Base-by-base conservation (phyloP, 305 asterid species). In the Vinca major region DNA sequence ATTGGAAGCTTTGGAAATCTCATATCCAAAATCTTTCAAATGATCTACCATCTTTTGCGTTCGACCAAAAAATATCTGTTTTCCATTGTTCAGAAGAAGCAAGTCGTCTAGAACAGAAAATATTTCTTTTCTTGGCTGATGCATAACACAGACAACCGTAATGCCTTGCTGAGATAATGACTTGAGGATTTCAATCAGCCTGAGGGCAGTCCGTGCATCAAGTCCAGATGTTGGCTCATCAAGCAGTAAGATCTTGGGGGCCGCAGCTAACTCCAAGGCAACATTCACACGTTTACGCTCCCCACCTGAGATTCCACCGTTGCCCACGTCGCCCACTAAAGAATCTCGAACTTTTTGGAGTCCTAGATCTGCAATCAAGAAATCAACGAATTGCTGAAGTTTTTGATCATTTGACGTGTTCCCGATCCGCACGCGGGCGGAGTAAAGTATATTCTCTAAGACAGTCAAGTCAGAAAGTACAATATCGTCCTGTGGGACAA, bases 81-180 rank as follows among this genome's bases (percentile, higher is more conserved):
- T n/a, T n/a, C n/a, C n/a, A n/a, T n/a, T n/a, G n/a, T n/a, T n/a
- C n/a, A n/a, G n/a, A n/a, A n/a, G n/a, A n/a, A n/a, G n/a, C n/a
- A n/a, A n/a, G n/a, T 88, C 96, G 40, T 90, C 95, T 76, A 90
- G 88, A 54, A 93, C 81, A 81, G 88, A 95, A 80, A 90, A 90
- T 67, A 90, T 86, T 77, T 86, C 89, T 7, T 88, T 86, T 40
- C 96, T 88, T 60, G 95, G 96, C 68, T 89, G 96, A 67, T 89
- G 96, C 78, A 89, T 89, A 51, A 95, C 87, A 82, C 95, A 89
- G 70, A 89, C 92, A 62, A 87, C 86, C 49, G 96, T 89, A 79
- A 94, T 84, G 58, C 95, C 95, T 40, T 94, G 87, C 45, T 79
- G 79, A 56, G 87, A 90, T 70, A 89, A 88, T 16, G 83, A 87